These are phyloP conservation scores for Ambrosia trifida DNA, from an alignment of 129 eudicot genomes.

Conservation along the genomic window DNA sequence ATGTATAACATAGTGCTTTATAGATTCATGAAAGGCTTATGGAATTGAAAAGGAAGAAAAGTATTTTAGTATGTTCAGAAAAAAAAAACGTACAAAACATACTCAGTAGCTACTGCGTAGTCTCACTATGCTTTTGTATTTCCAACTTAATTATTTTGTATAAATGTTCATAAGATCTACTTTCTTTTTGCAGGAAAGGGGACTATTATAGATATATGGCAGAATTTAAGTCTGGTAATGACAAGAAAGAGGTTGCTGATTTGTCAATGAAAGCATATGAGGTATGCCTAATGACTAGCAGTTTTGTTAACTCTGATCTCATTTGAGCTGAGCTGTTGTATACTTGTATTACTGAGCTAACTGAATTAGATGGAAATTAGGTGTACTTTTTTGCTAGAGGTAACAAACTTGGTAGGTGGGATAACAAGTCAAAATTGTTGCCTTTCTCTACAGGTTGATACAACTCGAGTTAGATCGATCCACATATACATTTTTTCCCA, in stretches of 20 bases:
- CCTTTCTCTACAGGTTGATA: neutral
- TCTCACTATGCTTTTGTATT: neutral
- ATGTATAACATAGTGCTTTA: neutral
- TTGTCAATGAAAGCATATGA: slow-evolving; percentile 63
- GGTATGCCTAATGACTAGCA: slow-evolving; percentile 26
- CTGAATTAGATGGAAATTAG: neutral
- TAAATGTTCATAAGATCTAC: neutral
- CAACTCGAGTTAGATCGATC: neutral
- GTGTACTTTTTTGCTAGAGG: neutral
- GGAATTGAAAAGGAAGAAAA: slow-evolving; percentile 4
- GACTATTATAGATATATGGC: slow-evolving; percentile 61
- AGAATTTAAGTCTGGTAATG: slow-evolving; percentile 56
- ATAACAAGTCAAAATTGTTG: neutral
- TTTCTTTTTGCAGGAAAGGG: slow-evolving; percentile 48
- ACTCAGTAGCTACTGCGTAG: slow-evolving; percentile 1
- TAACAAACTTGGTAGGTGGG: neutral
- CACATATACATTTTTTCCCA: neutral
- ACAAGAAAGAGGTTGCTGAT: slow-evolving; percentile 66
- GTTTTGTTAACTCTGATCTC: neutral
- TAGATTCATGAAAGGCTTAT: neutral
- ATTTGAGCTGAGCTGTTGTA: neutral
- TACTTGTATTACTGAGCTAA: neutral
- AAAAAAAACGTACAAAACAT: neutral
- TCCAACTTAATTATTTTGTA: slow-evolving; percentile 2
- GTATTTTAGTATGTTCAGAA: neutral